Percentiles rank a stretch among this genome's conserved stretches.
These are phyloP conservation scores for Coemansia erecta DNA, from an alignment of 192 early-diverging fungal species.

Conservation along the genomic window DNA sequence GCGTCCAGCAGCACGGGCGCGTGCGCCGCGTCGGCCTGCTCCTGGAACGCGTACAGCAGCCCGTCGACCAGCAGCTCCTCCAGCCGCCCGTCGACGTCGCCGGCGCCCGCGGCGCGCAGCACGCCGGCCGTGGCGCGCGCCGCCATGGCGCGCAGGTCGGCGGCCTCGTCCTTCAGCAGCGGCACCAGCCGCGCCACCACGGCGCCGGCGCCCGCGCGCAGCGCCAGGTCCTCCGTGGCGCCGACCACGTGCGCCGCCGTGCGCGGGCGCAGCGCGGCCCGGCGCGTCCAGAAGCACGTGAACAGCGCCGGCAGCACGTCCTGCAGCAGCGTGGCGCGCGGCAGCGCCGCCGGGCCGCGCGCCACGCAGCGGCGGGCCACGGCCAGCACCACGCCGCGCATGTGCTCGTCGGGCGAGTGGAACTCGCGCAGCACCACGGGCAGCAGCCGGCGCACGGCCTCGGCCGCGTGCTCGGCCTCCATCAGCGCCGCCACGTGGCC, in stretches of 20 bases:
- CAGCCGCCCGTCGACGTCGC: constrained; percentile 87
- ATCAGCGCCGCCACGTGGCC: constrained; percentile 98
- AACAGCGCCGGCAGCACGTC: constrained; percentile 96
- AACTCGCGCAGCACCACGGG: constrained; percentile 90
- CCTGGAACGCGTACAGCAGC: constrained; percentile 97
- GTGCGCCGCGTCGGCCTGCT: constrained; percentile 91
- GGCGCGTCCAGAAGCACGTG: constrained; percentile 94
- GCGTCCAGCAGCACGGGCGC: constrained; percentile 91
- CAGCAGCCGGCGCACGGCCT: constrained; percentile 95
- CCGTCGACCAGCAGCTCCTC: constrained; percentile 97
- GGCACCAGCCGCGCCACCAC: constrained; percentile 84
- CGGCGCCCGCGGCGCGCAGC: constrained; percentile 70
- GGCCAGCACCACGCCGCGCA: constrained; percentile 98
- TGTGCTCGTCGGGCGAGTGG: constrained; percentile 95
- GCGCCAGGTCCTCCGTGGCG: constrained; percentile 93
- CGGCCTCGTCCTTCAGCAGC: constrained; percentile 93
- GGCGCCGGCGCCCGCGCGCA: constrained; percentile 89
- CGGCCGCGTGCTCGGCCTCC: constrained; percentile 92
- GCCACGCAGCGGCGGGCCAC: constrained; percentile 95
- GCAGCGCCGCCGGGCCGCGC: constrained; percentile 86
- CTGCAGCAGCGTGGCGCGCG: constrained; percentile 74
- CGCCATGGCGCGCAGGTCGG: constrained; percentile 93
- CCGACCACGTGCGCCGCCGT: constrained; percentile 93
- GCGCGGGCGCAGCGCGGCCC: constrained; percentile 93
- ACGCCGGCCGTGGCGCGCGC: constrained; percentile 95